Percentiles rank a stretch among this genome's conserved stretches.
Evolutionary conservation across 495 filamentous ascomycete genomes (phyloP).

Genomic region (Penicilliopsis zonata): DNA sequence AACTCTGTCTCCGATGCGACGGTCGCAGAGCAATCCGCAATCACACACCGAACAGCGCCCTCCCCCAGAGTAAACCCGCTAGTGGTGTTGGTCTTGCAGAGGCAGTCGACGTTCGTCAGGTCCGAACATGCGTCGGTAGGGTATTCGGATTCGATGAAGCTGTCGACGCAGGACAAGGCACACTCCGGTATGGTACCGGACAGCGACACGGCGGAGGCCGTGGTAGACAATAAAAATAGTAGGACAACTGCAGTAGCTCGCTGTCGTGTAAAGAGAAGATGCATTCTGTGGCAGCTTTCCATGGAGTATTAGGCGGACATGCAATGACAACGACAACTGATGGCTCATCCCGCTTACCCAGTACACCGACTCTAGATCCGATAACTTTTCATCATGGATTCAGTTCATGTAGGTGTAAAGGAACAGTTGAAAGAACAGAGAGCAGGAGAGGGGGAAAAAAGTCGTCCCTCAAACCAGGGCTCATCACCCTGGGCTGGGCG

Average conservation of each 20-base stretch:
- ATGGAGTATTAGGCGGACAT: neutral
- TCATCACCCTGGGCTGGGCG: no score
- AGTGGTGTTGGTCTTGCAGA: constrained; percentile 46
- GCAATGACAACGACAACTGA: neutral
- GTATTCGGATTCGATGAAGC: constrained; percentile 50
- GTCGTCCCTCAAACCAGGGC: no score
- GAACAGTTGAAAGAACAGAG: no score
- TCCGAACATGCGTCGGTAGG: constrained; percentile 32
- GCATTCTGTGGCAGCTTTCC: constrained; percentile 22
- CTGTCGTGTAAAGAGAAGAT: constrained; percentile 14
- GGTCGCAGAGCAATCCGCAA: constrained; percentile 26
- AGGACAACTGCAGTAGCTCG: constrained; percentile 15
- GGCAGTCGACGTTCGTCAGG: constrained; percentile 42
- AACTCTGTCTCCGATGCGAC: constrained; percentile 7
- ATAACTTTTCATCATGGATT: no score
- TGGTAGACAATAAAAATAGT: constrained; percentile 11
- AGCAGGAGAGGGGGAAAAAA: no score
- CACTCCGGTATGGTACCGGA: constrained; percentile 45
- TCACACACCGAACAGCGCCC: constrained; percentile 50
- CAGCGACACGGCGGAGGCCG: constrained; percentile 12
- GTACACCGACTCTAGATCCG: no score
- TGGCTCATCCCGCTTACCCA: neutral
- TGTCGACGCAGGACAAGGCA: constrained; percentile 47
- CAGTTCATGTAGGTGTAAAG: no score
- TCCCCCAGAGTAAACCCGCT: constrained; percentile 61